Evolutionary conservation across 495 filamentous ascomycete species (phyloP).

Genomic region (Clavariopsis aquatica): DNA sequence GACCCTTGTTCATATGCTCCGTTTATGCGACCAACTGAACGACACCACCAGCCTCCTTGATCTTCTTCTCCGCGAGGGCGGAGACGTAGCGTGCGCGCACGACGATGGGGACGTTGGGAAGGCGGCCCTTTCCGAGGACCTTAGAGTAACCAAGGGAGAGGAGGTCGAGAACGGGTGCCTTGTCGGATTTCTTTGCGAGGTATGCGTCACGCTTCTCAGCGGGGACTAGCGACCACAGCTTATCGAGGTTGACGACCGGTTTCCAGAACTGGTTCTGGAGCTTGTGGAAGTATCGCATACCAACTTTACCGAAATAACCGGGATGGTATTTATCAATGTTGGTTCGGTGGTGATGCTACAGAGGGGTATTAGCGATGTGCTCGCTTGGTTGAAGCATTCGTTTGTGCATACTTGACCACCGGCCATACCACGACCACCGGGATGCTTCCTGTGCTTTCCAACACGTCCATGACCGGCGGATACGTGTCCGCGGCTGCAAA

Average conservation of each 20-base stretch:
- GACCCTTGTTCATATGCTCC: background rate
- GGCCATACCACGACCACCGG: constrained; percentile 90
- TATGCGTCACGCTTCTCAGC: constrained; percentile 82
- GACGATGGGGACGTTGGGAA: constrained; percentile 82
- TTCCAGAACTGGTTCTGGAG: constrained; percentile 89
- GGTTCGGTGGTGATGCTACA: constrained; percentile 82
- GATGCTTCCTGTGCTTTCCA: constrained; percentile 39
- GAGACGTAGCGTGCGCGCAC: constrained; percentile 87
- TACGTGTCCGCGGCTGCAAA: constrained; percentile 75
- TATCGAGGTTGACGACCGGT: constrained; percentile 86
- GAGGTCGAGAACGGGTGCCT: constrained; percentile 89
- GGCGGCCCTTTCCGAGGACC: constrained; percentile 87
- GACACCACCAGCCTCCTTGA: constrained; percentile 88
- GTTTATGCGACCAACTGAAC: constrained; percentile 86
- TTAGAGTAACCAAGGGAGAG: constrained; percentile 90
- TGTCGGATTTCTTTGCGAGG: constrained; percentile 68
- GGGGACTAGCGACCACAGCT: constrained; percentile 85
- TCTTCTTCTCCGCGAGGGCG: constrained; percentile 89
- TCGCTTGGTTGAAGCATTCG: too few relatives aligned
- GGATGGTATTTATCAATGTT: constrained; percentile 94
- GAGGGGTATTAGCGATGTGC: background rate
- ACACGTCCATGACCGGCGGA: constrained; percentile 75
- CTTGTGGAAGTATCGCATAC: constrained; percentile 96
- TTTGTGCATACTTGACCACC: constrained; percentile 61
- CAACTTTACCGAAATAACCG: constrained; percentile 97